Percentiles rank a stretch among this genome's conserved stretches.
Conservation (phyloP, 345 rosid genomes). For the Murraya paniculata region DNA sequence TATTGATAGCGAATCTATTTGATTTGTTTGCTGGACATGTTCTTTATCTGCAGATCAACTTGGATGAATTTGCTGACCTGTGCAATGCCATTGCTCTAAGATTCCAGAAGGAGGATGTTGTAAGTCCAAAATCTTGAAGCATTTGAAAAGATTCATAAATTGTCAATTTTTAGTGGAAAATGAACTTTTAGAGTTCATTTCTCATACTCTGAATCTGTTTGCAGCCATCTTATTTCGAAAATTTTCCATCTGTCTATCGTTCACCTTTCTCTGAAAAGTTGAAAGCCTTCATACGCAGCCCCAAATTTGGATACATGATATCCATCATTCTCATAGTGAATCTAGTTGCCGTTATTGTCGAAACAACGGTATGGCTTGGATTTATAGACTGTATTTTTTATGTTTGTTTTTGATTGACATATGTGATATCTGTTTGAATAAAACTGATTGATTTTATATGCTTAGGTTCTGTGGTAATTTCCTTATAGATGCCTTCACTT, state of each 20-base stretch:
- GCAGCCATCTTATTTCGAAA: constrained; percentile 82
- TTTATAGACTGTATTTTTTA: background rate
- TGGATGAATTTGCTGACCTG: constrained; percentile 86
- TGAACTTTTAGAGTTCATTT: constrained; percentile 3
- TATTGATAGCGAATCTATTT: background rate
- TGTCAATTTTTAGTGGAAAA: background rate
- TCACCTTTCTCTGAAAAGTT: constrained; percentile 68
- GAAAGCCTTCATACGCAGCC: constrained; percentile 67
- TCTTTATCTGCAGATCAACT: constrained; percentile 57
- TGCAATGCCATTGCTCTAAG: constrained; percentile 93
- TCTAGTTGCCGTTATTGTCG: constrained; percentile 77
- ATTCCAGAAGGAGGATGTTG: constrained; percentile 86
- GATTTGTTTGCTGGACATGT: constrained; percentile 6
- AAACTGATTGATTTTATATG: background rate
- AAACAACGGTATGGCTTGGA: constrained; percentile 74
- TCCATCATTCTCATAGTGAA: constrained; percentile 76
- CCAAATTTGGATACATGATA: constrained; percentile 66
- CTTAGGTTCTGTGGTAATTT: constrained; percentile 7
- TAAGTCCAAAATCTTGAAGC: constrained; percentile 42
- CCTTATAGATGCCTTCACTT: background rate
- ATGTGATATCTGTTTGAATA: background rate
- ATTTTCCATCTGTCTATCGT: constrained; percentile 51
- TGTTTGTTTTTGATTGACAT: background rate
- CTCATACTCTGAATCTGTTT: constrained; percentile 22
- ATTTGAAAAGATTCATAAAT: background rate